Evolutionary conservation across 768 basidiomycete species (phyloP).

Genomic region (Calocybe indica): DNA sequence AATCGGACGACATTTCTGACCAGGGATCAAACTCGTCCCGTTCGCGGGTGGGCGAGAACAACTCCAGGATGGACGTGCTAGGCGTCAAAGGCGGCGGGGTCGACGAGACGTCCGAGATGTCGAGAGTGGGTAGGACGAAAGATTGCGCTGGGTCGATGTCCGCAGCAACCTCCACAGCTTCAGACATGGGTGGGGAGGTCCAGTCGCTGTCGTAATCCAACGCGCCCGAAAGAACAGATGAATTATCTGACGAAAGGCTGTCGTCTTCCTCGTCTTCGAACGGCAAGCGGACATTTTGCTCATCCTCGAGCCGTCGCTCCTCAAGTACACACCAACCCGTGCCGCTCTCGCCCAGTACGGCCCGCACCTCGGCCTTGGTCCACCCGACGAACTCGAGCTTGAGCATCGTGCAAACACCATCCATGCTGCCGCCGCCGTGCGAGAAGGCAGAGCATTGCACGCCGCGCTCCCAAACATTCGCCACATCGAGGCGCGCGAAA

Average conservation of each 20-base stretch:
- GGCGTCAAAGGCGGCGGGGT: constrained; percentile 9
- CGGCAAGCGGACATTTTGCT: constrained; percentile 14
- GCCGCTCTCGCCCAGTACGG: constrained; percentile 65
- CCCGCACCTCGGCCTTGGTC: constrained; percentile 57
- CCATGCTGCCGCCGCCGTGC: constrained; percentile 20
- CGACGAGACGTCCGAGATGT: constrained; percentile 47
- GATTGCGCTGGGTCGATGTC: constrained; percentile 56
- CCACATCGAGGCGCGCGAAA: constrained; percentile 65
- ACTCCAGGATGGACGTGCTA: neutral
- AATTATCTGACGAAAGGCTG: constrained; percentile 20
- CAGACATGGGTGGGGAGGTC: constrained; percentile 5
- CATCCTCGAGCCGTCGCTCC: constrained; percentile 31
- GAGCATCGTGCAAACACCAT: constrained; percentile 59
- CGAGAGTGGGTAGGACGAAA: constrained; percentile 72
- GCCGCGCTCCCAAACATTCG: constrained; percentile 60
- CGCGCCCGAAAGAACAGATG: constrained; percentile 20
- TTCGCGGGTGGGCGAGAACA: constrained; percentile 7
- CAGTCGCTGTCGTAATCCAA: constrained; percentile 9
- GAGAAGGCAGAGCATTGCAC: constrained; percentile 61
- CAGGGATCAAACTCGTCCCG: constrained; percentile 26
- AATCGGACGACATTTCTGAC: constrained; percentile 15
- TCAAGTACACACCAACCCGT: constrained; percentile 74
- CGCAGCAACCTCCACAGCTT: neutral
- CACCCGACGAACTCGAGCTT: constrained; percentile 72
- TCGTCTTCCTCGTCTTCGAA: constrained; percentile 22